Percentiles rank a stretch among this genome's conserved stretches.
Conservation (phyloP, 1,284 basidiomycete genomes). For the Marasmius fiardii region DNA sequence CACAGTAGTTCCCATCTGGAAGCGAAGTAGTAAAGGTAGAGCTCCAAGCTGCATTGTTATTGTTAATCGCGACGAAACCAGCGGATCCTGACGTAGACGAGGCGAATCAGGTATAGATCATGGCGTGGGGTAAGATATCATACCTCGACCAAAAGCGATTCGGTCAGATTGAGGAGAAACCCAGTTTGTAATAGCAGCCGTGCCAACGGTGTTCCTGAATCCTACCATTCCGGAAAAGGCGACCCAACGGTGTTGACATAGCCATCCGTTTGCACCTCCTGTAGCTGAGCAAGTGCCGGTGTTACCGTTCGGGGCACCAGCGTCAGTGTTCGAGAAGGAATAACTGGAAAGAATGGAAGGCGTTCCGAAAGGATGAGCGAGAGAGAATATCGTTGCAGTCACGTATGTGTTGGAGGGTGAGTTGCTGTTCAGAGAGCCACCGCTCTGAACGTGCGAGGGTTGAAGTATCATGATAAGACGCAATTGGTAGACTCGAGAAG, state of each 20-base stretch:
- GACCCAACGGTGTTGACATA: slow-evolving; percentile 62
- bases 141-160: slow-evolving; percentile 63
- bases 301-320: slow-evolving; percentile 53
- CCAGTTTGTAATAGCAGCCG: slow-evolving; percentile 50
- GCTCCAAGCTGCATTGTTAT: slow-evolving; percentile 38
- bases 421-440: slow-evolving; percentile 50
- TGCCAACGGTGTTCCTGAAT: slow-evolving; percentile 59
- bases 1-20: slow-evolving; percentile 44
- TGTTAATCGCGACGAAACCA: slow-evolving; percentile 57
- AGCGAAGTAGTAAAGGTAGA: slow-evolving; percentile 40
- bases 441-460: slow-evolving; percentile 33
- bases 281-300: slow-evolving; percentile 50
- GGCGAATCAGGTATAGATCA: no score
- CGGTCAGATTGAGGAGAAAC: slow-evolving; percentile 49
- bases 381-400: slow-evolving; percentile 58
- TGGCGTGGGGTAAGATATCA: no score
- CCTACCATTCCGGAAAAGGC: slow-evolving; percentile 60
- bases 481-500: background rate
- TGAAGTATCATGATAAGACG: background rate
- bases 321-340: slow-evolving; percentile 46
- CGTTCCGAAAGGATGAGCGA: slow-evolving; percentile 65
- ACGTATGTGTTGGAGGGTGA: slow-evolving; percentile 65
- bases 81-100: slow-evolving; percentile 40
- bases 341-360: slow-evolving; percentile 65
- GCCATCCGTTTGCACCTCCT: slow-evolving; percentile 55